Evolutionary conservation across 768 basidiomycete genomes (phyloP).

Genomic region (Scleroderma bovista): DNA sequence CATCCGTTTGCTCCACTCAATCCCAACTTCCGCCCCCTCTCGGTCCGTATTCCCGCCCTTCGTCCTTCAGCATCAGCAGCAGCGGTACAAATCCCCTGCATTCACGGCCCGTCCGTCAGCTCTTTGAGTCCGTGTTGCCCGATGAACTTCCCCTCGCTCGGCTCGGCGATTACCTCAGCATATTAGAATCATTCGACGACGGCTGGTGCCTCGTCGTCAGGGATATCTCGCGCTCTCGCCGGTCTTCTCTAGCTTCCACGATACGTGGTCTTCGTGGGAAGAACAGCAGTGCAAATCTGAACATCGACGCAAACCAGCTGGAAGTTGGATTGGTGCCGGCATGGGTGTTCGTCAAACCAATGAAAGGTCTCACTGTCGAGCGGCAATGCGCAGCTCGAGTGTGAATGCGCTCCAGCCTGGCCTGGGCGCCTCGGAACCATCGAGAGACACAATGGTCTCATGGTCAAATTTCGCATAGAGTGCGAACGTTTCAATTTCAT

Average conservation of each 20-base stretch:
- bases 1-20: constrained; percentile 32
- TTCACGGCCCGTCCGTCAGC: constrained; percentile 54
- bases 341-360: constrained; percentile 69
- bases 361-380: constrained; percentile 52
- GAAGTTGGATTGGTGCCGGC: constrained; percentile 62
- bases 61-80: constrained; percentile 5
- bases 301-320: constrained; percentile 37
- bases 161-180: constrained; percentile 53
- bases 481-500: not conserved
- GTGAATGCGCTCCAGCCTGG: constrained; percentile 45
- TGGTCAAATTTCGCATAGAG: constrained; percentile 59
- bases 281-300: constrained; percentile 20
- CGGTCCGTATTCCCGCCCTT: constrained; percentile 6
- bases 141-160: constrained; percentile 59
- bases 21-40: constrained; percentile 24
- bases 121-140: constrained; percentile 64
- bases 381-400: constrained; percentile 57
- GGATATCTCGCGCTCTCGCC: constrained; percentile 37
- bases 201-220: constrained; percentile 76
- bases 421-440: constrained; percentile 16
- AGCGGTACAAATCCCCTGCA: constrained; percentile 26
- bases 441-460: constrained; percentile 51
- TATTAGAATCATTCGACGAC: constrained; percentile 68
- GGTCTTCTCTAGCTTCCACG: constrained; percentile 31
- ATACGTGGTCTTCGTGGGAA: constrained; percentile 6